Base-by-base conservation (phyloP, 352 stramenopile species). In the Phytophthora parvispora region DNA sequence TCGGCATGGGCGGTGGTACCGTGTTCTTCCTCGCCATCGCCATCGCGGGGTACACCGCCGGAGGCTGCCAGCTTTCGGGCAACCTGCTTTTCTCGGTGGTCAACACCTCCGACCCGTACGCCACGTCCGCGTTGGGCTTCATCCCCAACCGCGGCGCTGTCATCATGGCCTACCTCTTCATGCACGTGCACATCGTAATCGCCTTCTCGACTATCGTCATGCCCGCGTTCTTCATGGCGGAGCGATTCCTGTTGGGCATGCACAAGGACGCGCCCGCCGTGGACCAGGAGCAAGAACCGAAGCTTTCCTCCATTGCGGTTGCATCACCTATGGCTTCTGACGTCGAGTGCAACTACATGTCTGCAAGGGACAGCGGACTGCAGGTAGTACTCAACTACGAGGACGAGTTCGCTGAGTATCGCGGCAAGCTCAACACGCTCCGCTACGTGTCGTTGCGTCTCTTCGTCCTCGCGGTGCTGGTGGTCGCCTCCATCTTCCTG, bases 131-230 rank as follows among this genome's bases (percentile, higher is more conserved):
- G n/a, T 22, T 80, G 28, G 72, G 72, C 9, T 80, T 80, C 49
- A 67, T 72, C 29, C 62, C 67, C 8, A 72, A 57, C 55, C 63
- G 67, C 3, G 72, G 72, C 1, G 58, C 72, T 10, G 72, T 80
- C 32, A 69, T 80, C 34, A 74, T 80, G 67, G 63, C 72, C 4
- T 80, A 80, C 56, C 36, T 80, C 18, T 80, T 80, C 67, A 80
- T 80, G 72, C 72, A 80, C 54, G n/a, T 80, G 9, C 72, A 86
- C 67, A 81, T 86, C 57, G 66, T 78, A 13, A 84, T 86, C 54
- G 78, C 77, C 10, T 86, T 86, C 55, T 75, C 78, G 6, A 77
- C 78, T 16, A 69, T 86, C 47, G 62, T 75, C 13, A 72, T 80
- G 64, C 78, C 78, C 0, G 63, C 69, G 8, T 83, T 84, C 66